Evolutionary conservation across 441 rosid genomes (phyloP), one percentile per base, ranked within the genome.

Genomic region (Brassica balearica): DNA sequence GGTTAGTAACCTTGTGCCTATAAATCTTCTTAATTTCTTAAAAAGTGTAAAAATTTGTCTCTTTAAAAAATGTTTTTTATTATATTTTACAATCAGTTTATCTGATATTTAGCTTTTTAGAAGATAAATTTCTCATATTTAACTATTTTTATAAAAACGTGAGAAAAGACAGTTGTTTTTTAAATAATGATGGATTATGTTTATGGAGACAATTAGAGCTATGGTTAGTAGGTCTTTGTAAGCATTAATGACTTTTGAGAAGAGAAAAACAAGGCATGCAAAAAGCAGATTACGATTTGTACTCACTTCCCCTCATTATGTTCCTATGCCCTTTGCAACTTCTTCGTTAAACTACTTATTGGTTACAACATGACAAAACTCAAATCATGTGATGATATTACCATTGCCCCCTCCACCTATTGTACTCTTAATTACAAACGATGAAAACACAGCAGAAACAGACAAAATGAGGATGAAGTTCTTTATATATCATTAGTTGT

Each of bases 231-330:
- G 58, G 78, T 74, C 66, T 66, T 36, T 56, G 43, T 38, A 43
- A 60, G 68, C 32, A 29, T 43, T 65, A 66, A 43, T 71, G 81
- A 65, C 65, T 32, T 46, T 19, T n/a, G 56, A 63, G 59, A 27
- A 41, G 12, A 10, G 23, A 29, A 61, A 38, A 78, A 73, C 72
- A 71, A 77, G 55, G 72, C 81, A 71, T 77, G 76, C 81, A 27
- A 71, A 77, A 77, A 77, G 80, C 76, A 34, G 48, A 71, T 6
- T 8, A 58, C 6, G 56, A 78, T 32, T 71, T 72, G 72, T 78
- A 77, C 72, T 77, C 62, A 41, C 51, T 65, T 56, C 72, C 72
- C 51, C 51, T 77, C 76, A 55, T 77, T 77, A 70, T 63, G 71
- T 77, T 77, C 46, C 64, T 67, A n/a, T 12, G 38, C 38, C 6